A percentile compares a stretch with the other conserved stretches of the same genome.
These are phyloP conservation scores for Thozetella sp. DNA, from an alignment of 495 filamentous ascomycete species.

Conservation along the genomic window DNA sequence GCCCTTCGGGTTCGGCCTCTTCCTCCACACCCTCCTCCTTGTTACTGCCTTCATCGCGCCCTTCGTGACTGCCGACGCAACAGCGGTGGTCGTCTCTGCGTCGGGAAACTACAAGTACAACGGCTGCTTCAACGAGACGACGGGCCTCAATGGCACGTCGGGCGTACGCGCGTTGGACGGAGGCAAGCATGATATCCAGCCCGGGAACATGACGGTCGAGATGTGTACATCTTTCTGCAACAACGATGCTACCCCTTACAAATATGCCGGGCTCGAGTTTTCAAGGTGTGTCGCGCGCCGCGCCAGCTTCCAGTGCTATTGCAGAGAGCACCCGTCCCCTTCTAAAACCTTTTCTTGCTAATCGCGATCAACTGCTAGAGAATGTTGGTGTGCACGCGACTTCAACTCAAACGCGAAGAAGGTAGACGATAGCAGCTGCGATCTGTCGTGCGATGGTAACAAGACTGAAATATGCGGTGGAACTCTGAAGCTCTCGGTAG, in stretches of 20 bases:
- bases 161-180: conserved; percentile 32
- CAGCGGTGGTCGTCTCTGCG: neutral
- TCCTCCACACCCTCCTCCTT: neutral
- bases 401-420: conserved; percentile 30
- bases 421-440: conserved; percentile 35
- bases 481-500: conserved; percentile 34
- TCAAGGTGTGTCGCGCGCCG: conserved; percentile 30
- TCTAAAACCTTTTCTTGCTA: neutral
- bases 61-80: neutral
- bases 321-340: conserved; percentile 1
- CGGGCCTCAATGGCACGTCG: conserved; percentile 22
- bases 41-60: neutral
- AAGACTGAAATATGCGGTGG: conserved; percentile 44
- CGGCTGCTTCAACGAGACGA: conserved; percentile 55
- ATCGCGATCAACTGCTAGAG: conserved; percentile 25
- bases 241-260: conserved; percentile 17
- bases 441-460: conserved; percentile 45
- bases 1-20: neutral
- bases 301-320: no score
- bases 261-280: conserved; percentile 49
- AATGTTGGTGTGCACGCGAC: conserved; percentile 51
- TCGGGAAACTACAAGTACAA: conserved; percentile 30
- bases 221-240: conserved; percentile 43
- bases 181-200: conserved; percentile 22
- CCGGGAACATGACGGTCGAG: conserved; percentile 40